These are phyloP conservation scores for Trichoderma erinaceum DNA, from an alignment of 495 filamentous ascomycete species.

Conservation along the genomic window DNA sequence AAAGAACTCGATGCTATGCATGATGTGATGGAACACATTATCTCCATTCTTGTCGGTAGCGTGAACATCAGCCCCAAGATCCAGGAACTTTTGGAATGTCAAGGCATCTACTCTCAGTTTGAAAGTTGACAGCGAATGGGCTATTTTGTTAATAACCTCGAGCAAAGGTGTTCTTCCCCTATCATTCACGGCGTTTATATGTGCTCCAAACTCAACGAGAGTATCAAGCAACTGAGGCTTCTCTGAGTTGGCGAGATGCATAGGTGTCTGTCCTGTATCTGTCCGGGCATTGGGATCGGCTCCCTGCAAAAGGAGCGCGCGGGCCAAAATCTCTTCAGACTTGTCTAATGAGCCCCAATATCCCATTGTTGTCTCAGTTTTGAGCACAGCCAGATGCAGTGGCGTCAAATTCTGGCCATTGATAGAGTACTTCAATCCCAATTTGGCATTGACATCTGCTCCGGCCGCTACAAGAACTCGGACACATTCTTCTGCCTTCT, in stretches of 20 bases:
- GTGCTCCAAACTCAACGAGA: neutral
- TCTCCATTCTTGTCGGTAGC: neutral
- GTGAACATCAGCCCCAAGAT: neutral
- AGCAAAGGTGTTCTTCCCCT: neutral
- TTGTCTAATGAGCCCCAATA: neutral
- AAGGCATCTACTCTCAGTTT: neutral
- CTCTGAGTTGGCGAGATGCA: neutral
- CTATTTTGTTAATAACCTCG: neutral
- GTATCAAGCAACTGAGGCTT: neutral
- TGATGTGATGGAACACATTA: neutral
- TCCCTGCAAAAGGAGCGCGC: neutral
- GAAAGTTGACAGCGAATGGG: too few relatives aligned
- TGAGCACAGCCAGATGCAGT: constrained; percentile 24
- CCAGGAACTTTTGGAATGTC: neutral
- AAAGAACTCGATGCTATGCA: neutral
- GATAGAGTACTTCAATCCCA: neutral
- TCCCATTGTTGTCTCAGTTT: neutral
- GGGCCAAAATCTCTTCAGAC: neutral
- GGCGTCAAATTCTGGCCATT: constrained; percentile 19
- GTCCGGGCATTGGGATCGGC: neutral
- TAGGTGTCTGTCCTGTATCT: neutral
- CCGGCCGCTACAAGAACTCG: neutral
- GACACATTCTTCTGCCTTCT: neutral
- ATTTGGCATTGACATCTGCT: constrained; percentile 7
- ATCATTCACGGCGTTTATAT: neutral